Evolutionary conservation across 1,139 yeast species (phyloP).

Genomic region (Pichia sp.): DNA sequence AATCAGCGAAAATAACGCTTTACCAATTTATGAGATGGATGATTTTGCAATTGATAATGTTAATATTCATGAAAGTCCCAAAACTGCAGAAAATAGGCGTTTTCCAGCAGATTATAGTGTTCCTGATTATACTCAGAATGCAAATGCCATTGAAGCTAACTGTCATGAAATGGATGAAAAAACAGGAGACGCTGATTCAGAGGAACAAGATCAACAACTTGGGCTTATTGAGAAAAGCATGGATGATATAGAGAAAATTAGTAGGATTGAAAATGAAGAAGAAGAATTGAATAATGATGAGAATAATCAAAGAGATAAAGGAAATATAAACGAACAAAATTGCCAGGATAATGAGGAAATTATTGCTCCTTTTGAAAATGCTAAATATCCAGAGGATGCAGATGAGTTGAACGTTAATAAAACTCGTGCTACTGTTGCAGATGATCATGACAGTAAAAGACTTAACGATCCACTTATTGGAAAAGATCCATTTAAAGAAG

Average conservation of each 20-base stretch:
- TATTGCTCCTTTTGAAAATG: no score
- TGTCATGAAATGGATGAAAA: constrained; percentile 6
- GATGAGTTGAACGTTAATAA: no score
- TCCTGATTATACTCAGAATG: no score
- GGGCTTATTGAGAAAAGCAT: constrained; percentile 1
- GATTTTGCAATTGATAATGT: constrained; percentile 13
- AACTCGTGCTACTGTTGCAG: no score
- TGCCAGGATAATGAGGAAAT: no score
- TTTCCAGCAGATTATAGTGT: constrained; percentile 6
- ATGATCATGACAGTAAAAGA: no score
- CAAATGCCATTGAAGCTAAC: no score
- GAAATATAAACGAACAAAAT: not conserved
- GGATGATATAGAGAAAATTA: constrained; percentile 1
- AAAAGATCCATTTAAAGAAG: not conserved
- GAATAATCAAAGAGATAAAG: not conserved
- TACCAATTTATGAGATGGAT: constrained; percentile 6
- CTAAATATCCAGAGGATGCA: no score
- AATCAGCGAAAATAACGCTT: not conserved
- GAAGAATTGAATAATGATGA: constrained; percentile 5
- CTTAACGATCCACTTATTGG: no score
- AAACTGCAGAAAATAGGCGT: no score
- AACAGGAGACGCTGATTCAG: constrained; percentile 1
- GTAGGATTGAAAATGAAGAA: constrained; percentile 1
- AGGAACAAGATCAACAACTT: constrained; percentile 5
- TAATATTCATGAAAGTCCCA: constrained; percentile 8